These are phyloP conservation scores for Setaria viridis DNA, from an alignment of 202 grass and related monocot genomes.

Conservation along the genomic window DNA sequence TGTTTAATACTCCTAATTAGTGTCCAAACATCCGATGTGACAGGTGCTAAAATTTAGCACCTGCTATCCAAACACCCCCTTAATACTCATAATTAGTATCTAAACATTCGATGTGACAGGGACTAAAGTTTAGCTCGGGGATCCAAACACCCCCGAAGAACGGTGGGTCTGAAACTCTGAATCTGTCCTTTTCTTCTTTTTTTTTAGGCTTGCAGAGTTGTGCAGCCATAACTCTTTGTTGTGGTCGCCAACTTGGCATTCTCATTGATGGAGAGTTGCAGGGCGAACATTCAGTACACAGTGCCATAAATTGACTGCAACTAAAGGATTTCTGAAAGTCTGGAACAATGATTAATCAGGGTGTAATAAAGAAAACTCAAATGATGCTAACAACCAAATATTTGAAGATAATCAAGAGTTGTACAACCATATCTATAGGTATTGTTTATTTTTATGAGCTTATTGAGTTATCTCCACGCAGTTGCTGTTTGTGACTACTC, in stretches of 20 bases:
- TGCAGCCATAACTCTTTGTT: not conserved
- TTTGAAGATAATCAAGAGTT: not conserved
- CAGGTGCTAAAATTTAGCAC: too few relatives aligned
- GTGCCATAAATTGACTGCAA: not conserved
- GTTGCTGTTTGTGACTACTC: not conserved
- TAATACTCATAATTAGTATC: too few relatives aligned
- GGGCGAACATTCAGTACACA: not conserved
- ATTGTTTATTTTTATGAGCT: not conserved
- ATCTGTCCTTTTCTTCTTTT: not conserved
- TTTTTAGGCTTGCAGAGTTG: not conserved
- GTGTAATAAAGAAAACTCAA: not conserved
- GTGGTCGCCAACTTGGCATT: constrained; percentile 1
- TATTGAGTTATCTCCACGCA: not conserved
- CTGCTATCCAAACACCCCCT: too few relatives aligned
- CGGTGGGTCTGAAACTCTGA: not conserved
- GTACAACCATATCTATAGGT: not conserved
- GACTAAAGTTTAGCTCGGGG: too few relatives aligned
- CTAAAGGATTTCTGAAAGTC: not conserved
- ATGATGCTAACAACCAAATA: not conserved
- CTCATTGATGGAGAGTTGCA: not conserved
- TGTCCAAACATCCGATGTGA: too few relatives aligned
- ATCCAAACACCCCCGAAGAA: too few relatives aligned
- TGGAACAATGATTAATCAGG: not conserved
- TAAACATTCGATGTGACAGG: too few relatives aligned
- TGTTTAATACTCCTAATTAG: too few relatives aligned